Conservation (phyloP, 257 asterid genomes). For the Pogostemon cablin region DNA sequence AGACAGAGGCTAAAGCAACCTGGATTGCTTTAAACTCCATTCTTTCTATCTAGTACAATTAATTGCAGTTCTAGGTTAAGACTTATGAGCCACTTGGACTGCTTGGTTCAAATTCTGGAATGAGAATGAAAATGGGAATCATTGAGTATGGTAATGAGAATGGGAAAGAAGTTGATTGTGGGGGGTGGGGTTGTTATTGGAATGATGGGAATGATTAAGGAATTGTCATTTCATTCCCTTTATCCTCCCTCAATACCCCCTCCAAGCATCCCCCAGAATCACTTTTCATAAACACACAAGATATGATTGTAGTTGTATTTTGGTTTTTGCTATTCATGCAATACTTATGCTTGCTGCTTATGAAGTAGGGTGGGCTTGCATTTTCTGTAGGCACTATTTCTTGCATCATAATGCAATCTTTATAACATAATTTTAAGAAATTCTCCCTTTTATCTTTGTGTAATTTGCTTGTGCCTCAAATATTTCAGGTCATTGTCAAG, state of each 20-base stretch:
- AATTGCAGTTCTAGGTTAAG: slow-evolving; percentile 7
- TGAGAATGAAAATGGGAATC: no score
- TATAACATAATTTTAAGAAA: not conserved
- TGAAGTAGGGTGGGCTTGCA: slow-evolving; percentile 12
- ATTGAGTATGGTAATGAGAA: no score
- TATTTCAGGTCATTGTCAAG: slow-evolving; percentile 88
- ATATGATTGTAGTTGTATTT: slow-evolving; percentile 2
- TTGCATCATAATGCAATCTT: slow-evolving; percentile 26
- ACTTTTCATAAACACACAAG: slow-evolving; percentile 16
- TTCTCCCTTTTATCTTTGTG: slow-evolving; percentile 11
- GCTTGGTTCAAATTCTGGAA: no score
- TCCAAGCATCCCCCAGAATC: not conserved
- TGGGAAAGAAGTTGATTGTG: no score
- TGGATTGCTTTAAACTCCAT: slow-evolving; percentile 14
- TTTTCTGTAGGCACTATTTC: slow-evolving; percentile 6
- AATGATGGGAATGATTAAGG: no score
- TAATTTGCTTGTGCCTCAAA: slow-evolving; percentile 32
- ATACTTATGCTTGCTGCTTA: not conserved
- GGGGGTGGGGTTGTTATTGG: no score
- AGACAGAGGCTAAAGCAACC: not conserved
- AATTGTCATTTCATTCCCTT: no score
- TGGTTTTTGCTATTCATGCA: not conserved
- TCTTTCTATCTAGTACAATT: not conserved
- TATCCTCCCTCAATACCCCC: no score
- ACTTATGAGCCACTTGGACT: no score